Base-by-base conservation (phyloP, 495 filamentous ascomycete species). In the Lasiosphaeria miniovina region DNA sequence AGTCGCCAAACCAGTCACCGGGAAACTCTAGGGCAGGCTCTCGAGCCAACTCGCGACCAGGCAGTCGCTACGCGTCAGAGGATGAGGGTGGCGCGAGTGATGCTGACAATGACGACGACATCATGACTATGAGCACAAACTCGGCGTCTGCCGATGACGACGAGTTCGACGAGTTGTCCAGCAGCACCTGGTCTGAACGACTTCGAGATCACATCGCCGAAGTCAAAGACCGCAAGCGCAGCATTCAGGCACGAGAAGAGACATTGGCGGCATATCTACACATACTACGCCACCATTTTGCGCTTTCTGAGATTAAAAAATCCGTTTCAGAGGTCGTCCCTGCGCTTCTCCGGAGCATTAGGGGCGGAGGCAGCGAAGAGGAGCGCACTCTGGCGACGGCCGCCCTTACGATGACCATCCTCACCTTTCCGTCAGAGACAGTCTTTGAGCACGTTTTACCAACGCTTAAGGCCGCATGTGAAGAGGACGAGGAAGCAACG, bases 181-280 rank as follows among this genome's bases (percentile, higher is more conserved):
- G 43, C 75, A 82, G 12, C 74, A 83, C 56, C 75, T 91, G 89
- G 88, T 80, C 82, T 32, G 78, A 87, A 17, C 86, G 86, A 58
- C 77, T 96, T 1, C 76, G 74, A 12, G 84, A 88, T 64, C 82
- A 85, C n/a, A 85, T 96, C 52, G 79, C 88, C 55, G 90, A 93
- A 67, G 86, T 97, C 24, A 75, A 90, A 31, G 90, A 96, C 64
- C 86, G 91, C 63, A 98, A 96, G 79, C 84, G 88, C 56, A 91
- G 86, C 58, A 82, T 82, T n/a, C 84, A 90, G 63, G 88, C 89
- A 12, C 85, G 93, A 36, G 93, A 96, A 67, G 81, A 85, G 52
- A 84, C 84, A 24, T 77, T 95, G 54, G 76, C 77, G 14, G 81
- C 79, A 36, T 97, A 91, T 71, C 82, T 82, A 31, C 85, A 88